Evolutionary conservation across 1,139 yeast species (phyloP), one percentile per base, ranked within the genome.

Genomic region (Taphrina betulina): DNA sequence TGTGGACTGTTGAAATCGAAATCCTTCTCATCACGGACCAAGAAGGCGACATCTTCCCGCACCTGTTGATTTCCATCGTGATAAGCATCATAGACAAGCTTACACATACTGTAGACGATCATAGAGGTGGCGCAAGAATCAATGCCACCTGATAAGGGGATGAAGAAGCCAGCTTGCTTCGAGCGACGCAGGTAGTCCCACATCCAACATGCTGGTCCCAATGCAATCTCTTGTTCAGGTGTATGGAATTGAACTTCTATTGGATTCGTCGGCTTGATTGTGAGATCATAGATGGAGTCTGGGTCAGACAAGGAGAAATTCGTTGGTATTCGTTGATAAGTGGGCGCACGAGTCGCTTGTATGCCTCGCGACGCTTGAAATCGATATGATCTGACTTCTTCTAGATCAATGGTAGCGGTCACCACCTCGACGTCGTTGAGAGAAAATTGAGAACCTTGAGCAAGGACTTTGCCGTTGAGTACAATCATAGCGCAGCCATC

Each of bases 151-250:
- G 95, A 85, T 51, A 92, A 75, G 0, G 99, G 97, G 50, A 92
- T 75, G 70, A 92, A 94, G 68, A 78, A 92, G 0, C 99, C 99
- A 0, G 90, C 89, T 58, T 92, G 85, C 63, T 80, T 80, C 62
- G 95, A 87, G 63, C 98, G 79, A 67, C 99, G 78, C 61, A 92
- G 76, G 67, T 92, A 92, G 69, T 92, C 99, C 99, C 99, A 92
- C 62, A 92, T 71, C 99, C 99, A 92, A 69, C 98, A 92, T 0
- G 99, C 98, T 1, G 98, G 99, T 0, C 98, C 98, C 53, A 86
- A 74, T 0, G 98, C 97, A 61, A 92, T 90, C 70, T 92, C 99
- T 69, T 92, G 96, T 66, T 89, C 95, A 1, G 97, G 96, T 2
- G 75, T 67, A 69, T 86, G 95, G 65, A 85, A 85, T 46, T 74